Evolutionary conservation across 148 eudicot species (phyloP), one percentile per base, ranked within the genome.

Genomic region (Polygonum aviculare): DNA sequence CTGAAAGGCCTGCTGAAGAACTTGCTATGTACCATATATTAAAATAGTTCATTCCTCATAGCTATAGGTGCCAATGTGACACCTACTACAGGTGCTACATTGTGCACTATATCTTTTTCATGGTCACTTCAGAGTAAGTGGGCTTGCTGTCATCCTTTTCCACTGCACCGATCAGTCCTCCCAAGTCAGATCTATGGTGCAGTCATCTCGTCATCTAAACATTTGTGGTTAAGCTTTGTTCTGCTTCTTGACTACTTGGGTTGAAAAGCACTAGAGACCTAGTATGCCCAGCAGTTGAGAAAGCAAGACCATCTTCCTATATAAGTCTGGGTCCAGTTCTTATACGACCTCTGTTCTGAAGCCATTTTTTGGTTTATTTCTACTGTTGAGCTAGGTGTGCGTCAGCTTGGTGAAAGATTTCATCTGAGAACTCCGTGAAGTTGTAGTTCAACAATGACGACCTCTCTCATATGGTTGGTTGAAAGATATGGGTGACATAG

Each of bases 1-100:
- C 86, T 82, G 67, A 82, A 82, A 85, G 60, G 82, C 79, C 79
- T 81, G 75, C 73, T 67, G 69, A 78, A 81, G 77, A 77, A 74
- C 72, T 76, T 75, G 76, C 76, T 71, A 35, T 69, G 45, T 63
- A 48, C 75, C 71, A 71, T 77, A 78, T 69, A 70, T 33, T 33
- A 18, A 6, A 6, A 44, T 44, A 44, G 9, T 44, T 44, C 9
- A 44, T 69, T 41, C 36, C 15, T 21, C 69, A 47, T 75, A 35
- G 72, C 54, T 38, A 44, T 22, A 45, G 39, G 72, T 76, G 77
- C 78, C 69, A 59, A 60, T 79, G 72, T 76, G 75, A 78, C 75
- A 75, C 47, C 73, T 74, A 47, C 79, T 80, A 49, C 62, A 74
- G 74, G 75, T 71, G 76, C 51, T 78, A 73, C 77, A 76, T 78